Base-by-base conservation (phyloP, 306 rosid species). In the Prunus davidiana region DNA sequence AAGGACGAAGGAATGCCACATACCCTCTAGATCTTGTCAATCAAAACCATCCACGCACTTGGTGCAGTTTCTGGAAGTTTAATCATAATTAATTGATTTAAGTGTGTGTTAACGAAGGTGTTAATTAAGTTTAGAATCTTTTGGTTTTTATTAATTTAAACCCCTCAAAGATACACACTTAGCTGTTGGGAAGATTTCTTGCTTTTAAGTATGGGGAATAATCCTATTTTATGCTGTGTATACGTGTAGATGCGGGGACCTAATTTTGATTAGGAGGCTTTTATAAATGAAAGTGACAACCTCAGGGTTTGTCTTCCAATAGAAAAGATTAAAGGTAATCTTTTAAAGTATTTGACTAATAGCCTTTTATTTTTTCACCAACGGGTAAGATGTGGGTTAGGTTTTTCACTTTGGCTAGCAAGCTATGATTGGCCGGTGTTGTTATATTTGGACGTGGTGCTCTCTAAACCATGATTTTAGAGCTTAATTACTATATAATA, bases 171-270 rank as follows among this genome's bases (percentile, higher is more conserved):
- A 88, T 82, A 60, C 84, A 45, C 51, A 79, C 86, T 84, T 84
- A 85, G 93, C 89, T 87, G 88, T 88, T 71, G 84, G 69, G 28
- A 30, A 79, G 96, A 88, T 83, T 88, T 85, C n/a, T 87, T 83
- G 90, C 91, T 87, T 89, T 87, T 49, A 63, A 79, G 49, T 74
- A 77, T 76, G 25, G 86, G 74, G 85, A 84, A 87, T 84, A 88
- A 82, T 82, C 83, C 69, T 75, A 69, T 83, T 78, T 86, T 80
- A 49, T 78, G 50, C 78, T 52, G 25, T 71, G 47, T n/a, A n/a
- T 77, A 19, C 49, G 20, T 74, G 57, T 78, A 64, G 52, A 50
- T 52, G 81, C 61, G 83, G 80, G 82, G 78, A 62, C 84, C 79
- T 76, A 43, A 34, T 67, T 18, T 43, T n/a, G 14, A 18, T 34